These are phyloP conservation scores for Fonsecaea pugnacius DNA, from an alignment of 2,329 filamentous ascomycete species.

Conservation along the genomic window DNA sequence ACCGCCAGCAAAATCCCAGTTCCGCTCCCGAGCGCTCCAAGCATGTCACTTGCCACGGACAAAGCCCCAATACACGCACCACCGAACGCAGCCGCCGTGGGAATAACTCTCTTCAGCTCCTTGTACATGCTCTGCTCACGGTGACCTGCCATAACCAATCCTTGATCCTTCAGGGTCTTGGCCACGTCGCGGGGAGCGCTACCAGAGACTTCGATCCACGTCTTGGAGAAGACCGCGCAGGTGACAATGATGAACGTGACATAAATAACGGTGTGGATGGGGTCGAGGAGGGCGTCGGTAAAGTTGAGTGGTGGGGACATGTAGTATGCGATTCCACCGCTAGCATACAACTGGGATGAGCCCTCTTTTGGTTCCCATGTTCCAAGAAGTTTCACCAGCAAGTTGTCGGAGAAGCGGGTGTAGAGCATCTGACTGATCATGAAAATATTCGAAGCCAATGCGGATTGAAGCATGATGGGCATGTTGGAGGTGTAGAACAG, in stretches of 20 bases:
- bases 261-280: constrained; percentile 94
- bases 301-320: constrained; percentile 99
- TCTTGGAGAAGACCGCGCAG: constrained; percentile 99
- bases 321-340: constrained; percentile 96
- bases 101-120: constrained; percentile 99
- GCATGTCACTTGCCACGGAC: constrained; percentile 91
- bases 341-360: constrained; percentile 90
- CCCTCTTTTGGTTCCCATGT: constrained; percentile 98
- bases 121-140: constrained; percentile 99
- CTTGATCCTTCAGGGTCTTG: constrained; percentile 99
- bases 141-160: constrained; percentile 98
- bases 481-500: constrained; percentile 99
- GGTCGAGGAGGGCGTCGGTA: constrained; percentile 93
- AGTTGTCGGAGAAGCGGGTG: constrained; percentile 98
- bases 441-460: constrained; percentile 98
- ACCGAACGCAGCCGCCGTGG: constrained; percentile 95
- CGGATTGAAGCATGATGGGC: constrained; percentile 99
- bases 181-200: constrained; percentile 97
- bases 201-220: constrained; percentile 99
- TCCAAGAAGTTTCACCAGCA: constrained; percentile 94
- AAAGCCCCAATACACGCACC: constrained; percentile 98
- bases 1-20: constrained; percentile 98
- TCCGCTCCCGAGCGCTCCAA: constrained; percentile 93
- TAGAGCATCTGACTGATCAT: constrained; percentile 99
- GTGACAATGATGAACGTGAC: constrained; percentile 97